Evolutionary conservation across 768 basidiomycete species (phyloP), one percentile per base, ranked within the genome.

Genomic region (Kondoa malvinella): DNA sequence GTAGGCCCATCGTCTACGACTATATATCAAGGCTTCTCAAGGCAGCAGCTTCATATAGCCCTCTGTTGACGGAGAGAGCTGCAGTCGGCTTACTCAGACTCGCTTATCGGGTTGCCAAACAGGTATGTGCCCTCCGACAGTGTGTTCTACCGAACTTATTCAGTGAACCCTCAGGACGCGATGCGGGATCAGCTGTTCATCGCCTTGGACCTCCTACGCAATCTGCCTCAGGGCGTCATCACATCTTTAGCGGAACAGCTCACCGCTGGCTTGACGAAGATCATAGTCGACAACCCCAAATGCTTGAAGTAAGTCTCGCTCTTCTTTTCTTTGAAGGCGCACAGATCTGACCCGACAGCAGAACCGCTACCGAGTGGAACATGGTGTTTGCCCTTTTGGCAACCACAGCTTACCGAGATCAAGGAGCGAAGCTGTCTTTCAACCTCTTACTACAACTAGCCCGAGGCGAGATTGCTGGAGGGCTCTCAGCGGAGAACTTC

Each of bases 331-430:
- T 21, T 66, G 26, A 15, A 0, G 29, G 64, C 67, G 30, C 40
- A 50, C 40, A 50, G 40, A 50, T 21, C 21, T 50, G 40, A 21
- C 40, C 21, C 40, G 14, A 29, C 29, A 32, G 27, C 40, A 90
- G 86, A 66, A 92, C 91, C 0, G 86, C 87, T 71, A 96, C 94
- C 0, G 94, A 97, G 76, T 99, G 94, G 94, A 91, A 89, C 70
- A 80, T 97, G 56, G 83, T 92, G 26, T 89, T 92, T 73, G 87
- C 89, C 0, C 80, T 96, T 31, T 82, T 97, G 71, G 84, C 89
- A 61, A 86, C 86, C 1, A 92, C 91, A 0, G 83, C 92, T 56
- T 81, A 85, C 15, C 87, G 95, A 74, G 83, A 89, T 12, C 89
- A 90, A 76, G 92, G 92, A 3, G 85, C 89, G 29, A 86, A 88